A percentile compares a stretch with the other conserved stretches of the same genome.
Conservation (phyloP, 495 filamentous ascomycete genomes). For the Cenococcum geophilum region DNA sequence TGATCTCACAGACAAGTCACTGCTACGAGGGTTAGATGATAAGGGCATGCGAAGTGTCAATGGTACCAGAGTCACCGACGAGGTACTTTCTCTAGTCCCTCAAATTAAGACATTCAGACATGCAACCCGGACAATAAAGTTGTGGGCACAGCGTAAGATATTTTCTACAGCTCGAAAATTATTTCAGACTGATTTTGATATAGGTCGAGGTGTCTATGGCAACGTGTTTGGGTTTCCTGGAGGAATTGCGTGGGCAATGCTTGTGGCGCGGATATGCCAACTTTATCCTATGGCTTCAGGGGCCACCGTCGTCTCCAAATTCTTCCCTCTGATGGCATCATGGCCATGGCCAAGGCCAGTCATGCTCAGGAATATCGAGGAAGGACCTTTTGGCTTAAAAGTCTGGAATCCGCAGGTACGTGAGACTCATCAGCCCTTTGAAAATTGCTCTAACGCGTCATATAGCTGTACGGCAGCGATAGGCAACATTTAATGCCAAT, state of each 20-base stretch:
- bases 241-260: constrained; percentile 95
- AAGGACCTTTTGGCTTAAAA: constrained; percentile 68
- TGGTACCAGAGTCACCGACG: constrained; percentile 85
- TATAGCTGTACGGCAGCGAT: constrained; percentile 72
- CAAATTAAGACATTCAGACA: constrained; percentile 81
- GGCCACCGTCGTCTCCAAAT: constrained; percentile 79
- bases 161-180: neutral
- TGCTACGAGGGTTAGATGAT: constrained; percentile 81
- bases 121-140: constrained; percentile 83
- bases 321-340: constrained; percentile 82
- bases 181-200: constrained; percentile 13
- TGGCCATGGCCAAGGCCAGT: constrained; percentile 95
- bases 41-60: constrained; percentile 82
- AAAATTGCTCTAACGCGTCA: constrained; percentile 4
- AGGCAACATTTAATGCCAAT: constrained; percentile 89
- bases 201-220: constrained; percentile 79
- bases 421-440: neutral
- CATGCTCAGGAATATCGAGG: constrained; percentile 80
- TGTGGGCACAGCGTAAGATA: constrained; percentile 79
- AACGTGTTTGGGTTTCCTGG: constrained; percentile 95
- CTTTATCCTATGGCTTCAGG: constrained; percentile 91
- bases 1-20: constrained; percentile 70
- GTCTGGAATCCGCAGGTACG: constrained; percentile 90
- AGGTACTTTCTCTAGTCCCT: constrained; percentile 82
- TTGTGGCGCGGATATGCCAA: constrained; percentile 92